Conservation (phyloP, 1,284 basidiomycete genomes). For the Ceratobasidium sp. region DNA sequence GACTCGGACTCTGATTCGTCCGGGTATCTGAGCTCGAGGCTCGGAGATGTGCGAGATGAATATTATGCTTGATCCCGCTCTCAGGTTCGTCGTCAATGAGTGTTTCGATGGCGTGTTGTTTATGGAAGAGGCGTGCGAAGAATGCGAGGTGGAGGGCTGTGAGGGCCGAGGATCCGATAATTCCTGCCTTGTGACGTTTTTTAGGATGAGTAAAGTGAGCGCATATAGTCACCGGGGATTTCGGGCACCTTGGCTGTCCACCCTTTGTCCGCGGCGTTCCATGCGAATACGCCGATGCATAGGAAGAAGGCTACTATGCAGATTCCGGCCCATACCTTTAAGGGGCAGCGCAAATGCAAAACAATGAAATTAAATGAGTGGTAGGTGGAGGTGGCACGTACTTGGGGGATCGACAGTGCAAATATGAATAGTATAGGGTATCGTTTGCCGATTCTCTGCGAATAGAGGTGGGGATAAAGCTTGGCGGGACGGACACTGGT, state of each 20-base stretch:
- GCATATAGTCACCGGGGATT: conserved; percentile 3
- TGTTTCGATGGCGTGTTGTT: conserved; percentile 33
- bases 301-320: conserved; percentile 40
- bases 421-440: conserved; percentile 41
- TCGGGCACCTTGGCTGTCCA: conserved; percentile 39
- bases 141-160: conserved; percentile 19
- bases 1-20: neutral
- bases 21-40: neutral
- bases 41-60: conserved; percentile 23
- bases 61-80: conserved; percentile 35
- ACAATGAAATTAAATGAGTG: neutral
- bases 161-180: conserved; percentile 24
- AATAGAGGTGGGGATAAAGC: neutral
- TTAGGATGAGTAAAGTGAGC: neutral
- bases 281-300: conserved; percentile 35
- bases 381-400: neutral
- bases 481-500: no score
- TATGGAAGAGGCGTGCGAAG: conserved; percentile 34
- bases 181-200: conserved; percentile 19
- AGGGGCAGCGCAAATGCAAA: neutral
- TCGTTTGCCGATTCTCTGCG: conserved; percentile 31
- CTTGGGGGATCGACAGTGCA: conserved; percentile 42
- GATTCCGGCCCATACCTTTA: conserved; percentile 37
- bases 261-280: conserved; percentile 38
- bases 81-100: conserved; percentile 31